Evolutionary conservation across 306 rosid species (phyloP).

Genomic region (Sindora glabra): DNA sequence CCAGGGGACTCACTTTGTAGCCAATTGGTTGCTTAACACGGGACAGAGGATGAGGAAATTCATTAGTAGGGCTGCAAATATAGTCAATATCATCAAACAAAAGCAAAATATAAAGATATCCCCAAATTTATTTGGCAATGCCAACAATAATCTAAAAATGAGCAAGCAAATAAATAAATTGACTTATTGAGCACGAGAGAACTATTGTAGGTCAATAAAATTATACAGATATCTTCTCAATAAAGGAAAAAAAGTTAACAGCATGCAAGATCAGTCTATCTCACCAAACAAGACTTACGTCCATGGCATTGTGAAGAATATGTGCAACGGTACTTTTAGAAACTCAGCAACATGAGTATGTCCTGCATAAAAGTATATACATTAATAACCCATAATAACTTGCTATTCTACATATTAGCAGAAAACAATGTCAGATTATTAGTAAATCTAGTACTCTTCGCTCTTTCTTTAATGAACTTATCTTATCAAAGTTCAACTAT

Average conservation of each 20-base stretch:
- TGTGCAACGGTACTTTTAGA: constrained; percentile 64
- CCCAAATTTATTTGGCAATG: background rate
- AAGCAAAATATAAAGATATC: background rate
- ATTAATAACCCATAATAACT: constrained; percentile 14
- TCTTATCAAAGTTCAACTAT: background rate
- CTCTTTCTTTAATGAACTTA: background rate
- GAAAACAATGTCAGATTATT: background rate
- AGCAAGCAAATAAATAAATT: background rate
- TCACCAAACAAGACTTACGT: constrained; percentile 69
- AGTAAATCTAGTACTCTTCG: constrained; percentile 3
- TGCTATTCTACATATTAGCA: background rate
- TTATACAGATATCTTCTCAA: constrained; percentile 6
- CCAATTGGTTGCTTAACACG: constrained; percentile 67
- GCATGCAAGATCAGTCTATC: constrained; percentile 17
- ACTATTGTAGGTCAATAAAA: constrained; percentile 3
- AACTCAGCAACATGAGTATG: constrained; percentile 87
- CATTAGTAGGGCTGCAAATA: constrained; percentile 76
- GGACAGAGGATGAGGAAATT: constrained; percentile 91
- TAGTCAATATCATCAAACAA: background rate
- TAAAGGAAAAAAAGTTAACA: background rate
- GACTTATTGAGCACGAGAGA: background rate
- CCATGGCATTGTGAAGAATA: constrained; percentile 98
- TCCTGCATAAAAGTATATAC: constrained; percentile 47
- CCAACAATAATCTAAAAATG: background rate
- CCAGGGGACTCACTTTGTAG: constrained; percentile 53